Percentiles rank a stretch among this genome's conserved stretches.
phyloP scores from a whole-genome alignment of 2,329 filamentous ascomycete genomes.

The Purpureocillium lavendulum region DNA sequence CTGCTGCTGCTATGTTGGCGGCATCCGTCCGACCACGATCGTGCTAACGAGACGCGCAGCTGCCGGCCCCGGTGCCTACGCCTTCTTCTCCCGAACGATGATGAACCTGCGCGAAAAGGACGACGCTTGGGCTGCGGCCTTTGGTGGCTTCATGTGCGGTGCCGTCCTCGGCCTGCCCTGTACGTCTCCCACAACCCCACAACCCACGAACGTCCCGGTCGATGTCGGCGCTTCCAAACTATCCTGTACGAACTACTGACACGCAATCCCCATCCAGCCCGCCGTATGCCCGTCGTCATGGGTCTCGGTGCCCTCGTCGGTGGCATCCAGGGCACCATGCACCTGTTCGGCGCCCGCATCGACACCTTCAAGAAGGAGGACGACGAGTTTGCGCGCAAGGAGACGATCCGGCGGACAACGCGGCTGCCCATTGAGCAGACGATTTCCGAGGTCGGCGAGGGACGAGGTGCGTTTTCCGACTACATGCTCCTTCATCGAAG shows the following conservation, averaged over 20 bases:
- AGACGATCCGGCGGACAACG: constrained; percentile 64
- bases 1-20: too few relatives aligned
- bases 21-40: constrained; percentile 15
- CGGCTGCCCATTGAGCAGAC: constrained; percentile 72
- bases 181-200: constrained; percentile 46
- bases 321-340: constrained; percentile 52
- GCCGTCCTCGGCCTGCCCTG: constrained; percentile 63
- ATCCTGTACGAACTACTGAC: constrained; percentile 1
- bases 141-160: constrained; percentile 72
- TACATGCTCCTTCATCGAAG: too few relatives aligned
- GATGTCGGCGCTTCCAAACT: too few relatives aligned
- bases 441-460: constrained; percentile 73
- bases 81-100: constrained; percentile 66
- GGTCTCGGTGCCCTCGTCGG: constrained; percentile 55
- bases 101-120: constrained; percentile 83
- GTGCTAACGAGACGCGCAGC: constrained; percentile 27
- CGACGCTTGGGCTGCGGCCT: constrained; percentile 64
- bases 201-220: too few relatives aligned
- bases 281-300: constrained; percentile 59
- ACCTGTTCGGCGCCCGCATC: constrained; percentile 59
- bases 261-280: constrained; percentile 13
- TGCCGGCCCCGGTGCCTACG: constrained; percentile 58
- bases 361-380: constrained; percentile 45
- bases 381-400: constrained; percentile 68
- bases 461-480: constrained; percentile 62